Evolutionary conservation across 192 early-diverging fungal species (phyloP).

Genomic region (Coemansia sp.): DNA sequence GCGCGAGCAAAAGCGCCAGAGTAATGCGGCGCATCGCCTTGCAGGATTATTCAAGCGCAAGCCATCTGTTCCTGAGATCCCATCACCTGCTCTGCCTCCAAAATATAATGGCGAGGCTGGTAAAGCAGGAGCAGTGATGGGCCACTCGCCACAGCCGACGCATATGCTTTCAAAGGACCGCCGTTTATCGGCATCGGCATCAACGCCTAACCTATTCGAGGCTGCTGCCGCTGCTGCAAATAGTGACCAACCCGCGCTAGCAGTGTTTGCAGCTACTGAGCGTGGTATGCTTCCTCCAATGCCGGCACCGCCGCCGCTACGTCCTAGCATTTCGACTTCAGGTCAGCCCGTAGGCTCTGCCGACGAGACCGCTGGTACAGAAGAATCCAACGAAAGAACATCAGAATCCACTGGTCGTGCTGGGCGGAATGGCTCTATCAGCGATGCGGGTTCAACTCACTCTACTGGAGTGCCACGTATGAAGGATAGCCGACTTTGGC

Average conservation of each 20-base stretch:
- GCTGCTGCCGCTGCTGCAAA: constrained; percentile 41
- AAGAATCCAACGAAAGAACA: neutral
- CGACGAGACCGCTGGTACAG: neutral
- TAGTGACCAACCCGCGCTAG: constrained; percentile 42
- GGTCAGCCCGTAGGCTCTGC: constrained; percentile 1
- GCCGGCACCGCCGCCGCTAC: constrained; percentile 45
- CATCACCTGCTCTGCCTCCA: constrained; percentile 19
- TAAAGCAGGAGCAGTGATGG: constrained; percentile 2
- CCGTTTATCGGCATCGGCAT: constrained; percentile 46
- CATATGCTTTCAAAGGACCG: constrained; percentile 31
- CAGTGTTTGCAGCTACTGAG: constrained; percentile 46
- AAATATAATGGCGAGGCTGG: constrained; percentile 18
- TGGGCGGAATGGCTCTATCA: constrained; percentile 21
- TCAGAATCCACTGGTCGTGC: neutral
- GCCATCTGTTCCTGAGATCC: constrained; percentile 49
- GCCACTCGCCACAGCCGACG: constrained; percentile 11
- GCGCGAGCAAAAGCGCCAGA: constrained; percentile 48
- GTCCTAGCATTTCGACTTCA: constrained; percentile 29
- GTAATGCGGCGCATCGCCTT: constrained; percentile 44
- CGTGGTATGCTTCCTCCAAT: constrained; percentile 51
- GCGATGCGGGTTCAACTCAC: constrained; percentile 14
- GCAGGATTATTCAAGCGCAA: constrained; percentile 50
- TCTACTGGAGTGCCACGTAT: constrained; percentile 19
- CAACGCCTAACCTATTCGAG: constrained; percentile 49
- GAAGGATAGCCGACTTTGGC: constrained; percentile 21